Conservation (phyloP, 2,329 filamentous ascomycete species). For the Stagonosporopsis rhizophila region DNA sequence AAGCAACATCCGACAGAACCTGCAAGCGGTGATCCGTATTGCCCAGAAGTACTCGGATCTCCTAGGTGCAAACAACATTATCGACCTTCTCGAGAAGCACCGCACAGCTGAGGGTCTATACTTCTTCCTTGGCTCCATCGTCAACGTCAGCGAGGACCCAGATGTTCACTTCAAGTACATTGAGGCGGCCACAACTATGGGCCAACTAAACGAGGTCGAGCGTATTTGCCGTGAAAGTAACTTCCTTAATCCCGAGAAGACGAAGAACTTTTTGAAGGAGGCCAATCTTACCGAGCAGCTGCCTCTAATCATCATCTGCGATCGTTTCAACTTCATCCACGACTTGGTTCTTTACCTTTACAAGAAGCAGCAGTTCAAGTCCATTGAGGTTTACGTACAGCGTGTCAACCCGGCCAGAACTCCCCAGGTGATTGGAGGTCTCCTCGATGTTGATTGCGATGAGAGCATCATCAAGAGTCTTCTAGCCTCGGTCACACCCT, state of each 20-base stretch:
- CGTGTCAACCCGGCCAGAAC: conserved; percentile 91
- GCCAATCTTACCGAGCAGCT: conserved; percentile 90
- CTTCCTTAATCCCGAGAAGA: conserved; percentile 72
- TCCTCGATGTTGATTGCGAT: conserved; percentile 96
- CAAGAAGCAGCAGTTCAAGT: conserved; percentile 99
- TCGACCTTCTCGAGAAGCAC: conserved; percentile 96
- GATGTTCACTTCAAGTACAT: conserved; percentile 99
- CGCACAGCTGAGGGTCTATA: conserved; percentile 96
- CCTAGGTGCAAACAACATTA: conserved; percentile 83
- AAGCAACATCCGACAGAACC: conserved; percentile 93
- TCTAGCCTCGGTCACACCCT: conserved; percentile 80
- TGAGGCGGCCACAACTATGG: conserved; percentile 92
- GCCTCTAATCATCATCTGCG: conserved; percentile 96
- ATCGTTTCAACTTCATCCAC: conserved; percentile 99
- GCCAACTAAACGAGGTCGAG: conserved; percentile 94
- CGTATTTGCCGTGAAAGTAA: conserved; percentile 93
- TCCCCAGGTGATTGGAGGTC: conserved; percentile 88
- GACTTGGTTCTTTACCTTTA: conserved; percentile 96
- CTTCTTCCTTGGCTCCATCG: conserved; percentile 97
- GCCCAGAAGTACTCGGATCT: conserved; percentile 98
- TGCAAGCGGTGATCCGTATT: conserved; percentile 92
- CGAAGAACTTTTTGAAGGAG: conserved; percentile 99
- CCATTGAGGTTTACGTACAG: conserved; percentile 97
- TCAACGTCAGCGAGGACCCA: conserved; percentile 92
- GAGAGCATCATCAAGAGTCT: conserved; percentile 95